Base-by-base conservation (phyloP, 768 basidiomycete genomes). In the Lactarius hengduanensis region DNA sequence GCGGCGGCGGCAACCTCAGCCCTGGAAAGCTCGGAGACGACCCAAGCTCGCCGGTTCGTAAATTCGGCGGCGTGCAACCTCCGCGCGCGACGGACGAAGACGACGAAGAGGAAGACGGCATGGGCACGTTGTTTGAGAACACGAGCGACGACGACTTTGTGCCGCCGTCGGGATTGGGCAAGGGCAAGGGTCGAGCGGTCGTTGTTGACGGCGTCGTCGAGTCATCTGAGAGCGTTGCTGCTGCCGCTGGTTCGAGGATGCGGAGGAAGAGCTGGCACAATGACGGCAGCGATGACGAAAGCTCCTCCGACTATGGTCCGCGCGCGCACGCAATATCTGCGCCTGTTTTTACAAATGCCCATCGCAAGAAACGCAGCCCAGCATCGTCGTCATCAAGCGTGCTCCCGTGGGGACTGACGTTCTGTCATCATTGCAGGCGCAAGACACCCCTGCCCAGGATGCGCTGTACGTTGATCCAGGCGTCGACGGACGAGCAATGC, bases 251-350 rank as follows among this genome's bases (percentile, higher is more conserved):
- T 34, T 3, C 22, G n/a, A 56, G 57, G 47, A 58, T n/a, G 22
- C 47, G 61, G 57, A 58, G 10, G 47, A 66, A 62, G 61, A 66
- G 22, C 22, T 58, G 56, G 61, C 65, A 60, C 53, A 62, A 62
- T 16, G 6, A 10, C 54, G 28, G 20, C 32, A 7, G 11, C 47
- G 22, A 50, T 0, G 16, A 9, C 55, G 32, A 56, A 32, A 30
- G n/a, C n/a, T n/a, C n/a, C n/a, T n/a, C n/a, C n/a, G n/a, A n/a
- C n/a, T n/a, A n/a, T n/a, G n/a, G 18, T 30, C 30, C 30, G 10
- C 3, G 18, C 55, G 9, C 7, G 16, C 30, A 28, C 20, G 30
- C 55, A 20, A 15, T 56, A n/a, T 30, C 28, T 56, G 55, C 16
- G 7, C 55, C 55, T 3, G 55, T 5, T 8, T 11, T 11, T 32